Evolutionary conservation across 2,329 filamentous ascomycete species (phyloP), one percentile per base, ranked within the genome.

Genomic region (Penicillium occitanis): DNA sequence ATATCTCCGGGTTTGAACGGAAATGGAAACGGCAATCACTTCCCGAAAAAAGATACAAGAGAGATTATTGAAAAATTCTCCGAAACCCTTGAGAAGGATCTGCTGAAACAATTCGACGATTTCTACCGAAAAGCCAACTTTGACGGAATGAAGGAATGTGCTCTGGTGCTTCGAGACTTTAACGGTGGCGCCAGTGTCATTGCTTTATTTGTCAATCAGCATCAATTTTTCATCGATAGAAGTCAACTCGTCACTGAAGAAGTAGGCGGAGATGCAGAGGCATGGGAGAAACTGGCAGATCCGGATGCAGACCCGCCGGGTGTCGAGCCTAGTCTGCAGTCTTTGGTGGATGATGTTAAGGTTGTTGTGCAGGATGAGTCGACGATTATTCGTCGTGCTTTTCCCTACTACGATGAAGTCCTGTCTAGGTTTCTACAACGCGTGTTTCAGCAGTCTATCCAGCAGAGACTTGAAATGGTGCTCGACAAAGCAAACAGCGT

Each of bases 201-300:
- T 78, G 94, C 92, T 14, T 85, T 94, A 11, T 99, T 98, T 77
- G 94, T 99, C 74, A 99, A 99, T 75, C 95, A 99, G 77, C 96
- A 99, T 79, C 93, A 97, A 74, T 99, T 99, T 84, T 99, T 99
- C 80, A 97, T 99, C 74, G 95, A 98, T 75, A 86, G 93, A 30
- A 95, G 93, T 71, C 94, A 98, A 77, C 83, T 99, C 66, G 90
- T 97, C 60, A 91, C 90, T 0, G 93, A 97, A 73, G 93, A 97
- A 76, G 87, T 96, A 48, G 77, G 77, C 28, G 80, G 80, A 33
- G 81, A 84, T 68, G 73, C 76, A n/a, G 80, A 92, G 68, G 90
- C 88, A 1, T 97, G 94, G 93, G 94, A 98, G 66, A 89, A 90
- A 71, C 84, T 99, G 62, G 94, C 96, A 57, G 95, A 99, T 74